Conservation (phyloP, 306 rosid genomes). For the Casuarina equisetifolia region DNA sequence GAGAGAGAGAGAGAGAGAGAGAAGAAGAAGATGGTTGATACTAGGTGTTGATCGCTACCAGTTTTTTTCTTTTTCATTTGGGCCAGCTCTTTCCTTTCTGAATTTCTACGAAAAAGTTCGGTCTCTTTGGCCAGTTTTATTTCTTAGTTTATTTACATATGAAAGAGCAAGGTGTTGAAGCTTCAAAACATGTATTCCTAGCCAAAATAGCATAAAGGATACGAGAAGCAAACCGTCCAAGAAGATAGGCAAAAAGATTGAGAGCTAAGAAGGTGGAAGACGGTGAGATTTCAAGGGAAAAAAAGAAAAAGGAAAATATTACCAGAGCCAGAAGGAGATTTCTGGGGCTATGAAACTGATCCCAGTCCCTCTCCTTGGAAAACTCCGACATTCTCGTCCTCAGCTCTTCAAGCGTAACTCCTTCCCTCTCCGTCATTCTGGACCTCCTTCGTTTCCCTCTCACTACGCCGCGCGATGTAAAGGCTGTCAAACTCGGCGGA, state of each 20-base stretch:
- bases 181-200: background rate
- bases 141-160: background rate
- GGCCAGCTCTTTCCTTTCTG: background rate
- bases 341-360: conserved; percentile 22
- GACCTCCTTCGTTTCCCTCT: background rate
- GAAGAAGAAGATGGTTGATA: background rate
- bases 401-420: conserved; percentile 1
- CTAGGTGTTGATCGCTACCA: background rate
- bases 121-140: background rate
- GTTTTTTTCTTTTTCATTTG: background rate
- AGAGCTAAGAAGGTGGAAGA: background rate
- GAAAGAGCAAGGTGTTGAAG: background rate
- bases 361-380: conserved; percentile 19
- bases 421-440: background rate
- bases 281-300: background rate
- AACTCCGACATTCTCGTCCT: conserved; percentile 15
- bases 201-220: background rate
- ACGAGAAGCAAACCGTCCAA: background rate
- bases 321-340: conserved; percentile 21
- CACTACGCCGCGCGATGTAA: background rate
- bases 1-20: too few species aligned
- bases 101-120: background rate
- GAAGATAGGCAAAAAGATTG: background rate
- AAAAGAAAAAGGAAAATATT: background rate
- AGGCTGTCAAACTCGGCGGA: background rate